Evolutionary conservation across 2,329 filamentous ascomycete genomes (phyloP).

Genomic region (Cladophialophora immunda): DNA sequence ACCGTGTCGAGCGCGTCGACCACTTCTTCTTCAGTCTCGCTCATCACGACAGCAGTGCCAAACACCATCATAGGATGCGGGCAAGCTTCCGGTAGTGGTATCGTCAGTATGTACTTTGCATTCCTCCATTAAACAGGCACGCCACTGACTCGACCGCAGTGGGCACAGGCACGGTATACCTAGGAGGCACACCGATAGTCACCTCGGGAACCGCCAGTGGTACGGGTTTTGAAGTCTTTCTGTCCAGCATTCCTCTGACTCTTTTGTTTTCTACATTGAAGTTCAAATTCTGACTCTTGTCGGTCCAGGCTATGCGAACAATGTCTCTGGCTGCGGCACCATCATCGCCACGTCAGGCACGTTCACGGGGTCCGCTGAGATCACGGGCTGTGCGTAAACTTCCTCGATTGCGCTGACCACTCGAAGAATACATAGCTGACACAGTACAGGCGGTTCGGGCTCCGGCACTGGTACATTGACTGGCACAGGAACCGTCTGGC

Average conservation of each 20-base stretch:
- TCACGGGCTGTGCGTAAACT: conserved; percentile 36
- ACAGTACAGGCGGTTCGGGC: conserved; percentile 32
- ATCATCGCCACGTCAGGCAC: conserved; percentile 36
- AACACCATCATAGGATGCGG: conserved; percentile 36
- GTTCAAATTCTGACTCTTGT: neutral
- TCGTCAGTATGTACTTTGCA: conserved; percentile 30
- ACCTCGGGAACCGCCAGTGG: conserved; percentile 30
- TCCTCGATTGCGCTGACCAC: neutral
- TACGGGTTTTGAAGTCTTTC: conserved; percentile 7
- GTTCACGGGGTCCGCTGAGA: conserved; percentile 35
- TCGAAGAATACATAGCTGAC: neutral
- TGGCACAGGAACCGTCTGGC: conserved; percentile 39
- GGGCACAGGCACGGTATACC: conserved; percentile 30
- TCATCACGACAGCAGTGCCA: conserved; percentile 26
- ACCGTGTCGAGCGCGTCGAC: conserved; percentile 6
- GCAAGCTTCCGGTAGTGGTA: conserved; percentile 35
- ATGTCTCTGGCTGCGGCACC: conserved; percentile 36
- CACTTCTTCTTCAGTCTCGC: conserved; percentile 16
- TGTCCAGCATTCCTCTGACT: neutral
- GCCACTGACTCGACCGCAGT: conserved; percentile 15
- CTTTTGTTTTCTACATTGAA: neutral
- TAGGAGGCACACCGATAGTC: conserved; percentile 18
- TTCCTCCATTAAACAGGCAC: neutral
- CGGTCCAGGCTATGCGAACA: conserved; percentile 26
- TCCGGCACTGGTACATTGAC: conserved; percentile 36